Evolutionary conservation across 306 rosid species (phyloP), one percentile per base, ranked within the genome.

Genomic region (Benincasa hispida): DNA sequence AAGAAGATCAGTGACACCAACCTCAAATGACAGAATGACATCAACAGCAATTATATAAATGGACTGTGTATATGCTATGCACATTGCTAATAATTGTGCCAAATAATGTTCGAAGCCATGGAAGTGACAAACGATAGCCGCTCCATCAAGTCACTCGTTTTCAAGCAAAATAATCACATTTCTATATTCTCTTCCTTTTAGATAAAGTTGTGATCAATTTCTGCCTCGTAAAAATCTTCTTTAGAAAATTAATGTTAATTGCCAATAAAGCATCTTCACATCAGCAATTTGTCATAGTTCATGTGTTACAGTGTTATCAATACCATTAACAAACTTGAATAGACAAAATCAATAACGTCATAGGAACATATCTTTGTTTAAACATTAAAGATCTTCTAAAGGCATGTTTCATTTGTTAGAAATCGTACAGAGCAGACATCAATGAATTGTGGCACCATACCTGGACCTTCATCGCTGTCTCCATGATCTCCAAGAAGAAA

Each of bases 401-500:
- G 30, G 48, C 45, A 10, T 73, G 30, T 51, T 50, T 28, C 15
- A 2, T 14, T 47, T 41, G 19, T 17, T 27, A 51, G 58, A 28
- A 53, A 51, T 34, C 47, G 21, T 73, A 27, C 62, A 73, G 6
- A 73, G 25, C 42, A 48, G 42, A 48, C 47, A 70, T 2, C 25
- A 32, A 34, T 19, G 30, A 51, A 35, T 21, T 30, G 25, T 54
- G 21, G 53, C 66, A 19, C 70, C 63, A 53, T 80, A 89, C 94
- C 94, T 63, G 76, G 83, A 60, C 84, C 92, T 59, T 84, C 84
- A 72, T 89, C 92, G 57, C 84, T 83, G 78, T 85, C 83, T 81
- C 78, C 88, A 51, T 15, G 74, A 69, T 87, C 91, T 62, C 92
- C 91, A 66, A 88, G 79, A 75, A 89, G 95, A 82, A 88, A 89